Evolutionary conservation across 345 rosid genomes (phyloP), one percentile per base, ranked within the genome.

Genomic region (Eucalyptus brandiana): DNA sequence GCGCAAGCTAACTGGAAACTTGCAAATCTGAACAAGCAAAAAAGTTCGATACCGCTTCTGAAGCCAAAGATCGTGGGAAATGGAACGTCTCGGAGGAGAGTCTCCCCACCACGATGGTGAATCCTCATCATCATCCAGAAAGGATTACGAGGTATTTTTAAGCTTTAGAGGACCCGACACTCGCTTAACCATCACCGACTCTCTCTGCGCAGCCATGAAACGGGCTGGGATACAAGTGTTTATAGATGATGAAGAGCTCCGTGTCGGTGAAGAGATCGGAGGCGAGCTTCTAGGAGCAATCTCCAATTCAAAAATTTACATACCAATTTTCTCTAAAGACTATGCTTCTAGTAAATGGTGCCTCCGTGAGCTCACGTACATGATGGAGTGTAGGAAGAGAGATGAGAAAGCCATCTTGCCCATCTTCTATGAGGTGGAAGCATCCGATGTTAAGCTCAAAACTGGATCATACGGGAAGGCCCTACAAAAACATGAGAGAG

Each of bases 361-460:
- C 9, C 72, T 65, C 18, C 72, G 72, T 0, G 72, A 62, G 5
- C 72, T 65, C 2, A 1, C 9, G 0, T 2, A 30, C 5, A 65
- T 65, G 72, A 1, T 65, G 37, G 34, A 2, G 37, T 4, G 9
- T 14, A 13, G 18, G 5, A 65, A 65, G 19, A 65, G 6, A 7
- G 72, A 7, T 1, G 37, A 14, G 37, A 65, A 65, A 65, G 19
- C 19, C 21, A n/a, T 65, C 76, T n/a, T 65, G 37, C 40, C 76
- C 76, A n/a, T 65, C 76, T 65, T 65, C 76, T 65, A 65, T 1
- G 37, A 65, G 18, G 76, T 15, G 37, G 76, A 65, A 14, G 80
- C 80, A 4, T 67, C 40, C 4, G 44, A 69, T 69, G 24, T 69
- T 69, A 69, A 69, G 44, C 80, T 32, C 2, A 69, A 9, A 69